These are phyloP conservation scores for Calycina marina DNA, from an alignment of 2,329 filamentous ascomycete species.

Conservation along the genomic window DNA sequence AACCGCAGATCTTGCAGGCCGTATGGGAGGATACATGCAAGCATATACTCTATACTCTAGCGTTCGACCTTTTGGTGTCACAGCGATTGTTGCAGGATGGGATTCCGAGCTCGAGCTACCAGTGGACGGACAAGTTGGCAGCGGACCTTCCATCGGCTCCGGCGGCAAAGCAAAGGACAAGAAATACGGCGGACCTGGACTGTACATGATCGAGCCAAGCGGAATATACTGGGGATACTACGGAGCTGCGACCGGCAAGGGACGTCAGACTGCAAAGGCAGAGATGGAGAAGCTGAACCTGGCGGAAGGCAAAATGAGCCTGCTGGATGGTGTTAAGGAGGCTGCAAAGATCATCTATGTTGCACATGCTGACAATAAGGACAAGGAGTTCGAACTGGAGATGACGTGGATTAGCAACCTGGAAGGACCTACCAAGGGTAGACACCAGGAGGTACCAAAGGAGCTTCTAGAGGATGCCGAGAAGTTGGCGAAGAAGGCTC, in stretches of 20 bases:
- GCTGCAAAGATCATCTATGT: conserved; percentile 95
- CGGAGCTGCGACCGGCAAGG: conserved; percentile 92
- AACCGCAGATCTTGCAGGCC: conserved; percentile 71
- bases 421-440: conserved; percentile 79
- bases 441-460: conserved; percentile 86
- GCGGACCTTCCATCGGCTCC: conserved; percentile 61
- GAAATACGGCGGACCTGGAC: conserved; percentile 73
- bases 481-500: conserved; percentile 75
- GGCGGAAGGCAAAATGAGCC: conserved; percentile 56
- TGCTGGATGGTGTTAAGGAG: conserved; percentile 86
- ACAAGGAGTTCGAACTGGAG: conserved; percentile 98
- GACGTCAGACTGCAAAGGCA: conserved; percentile 89
- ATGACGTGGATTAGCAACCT: conserved; percentile 93
- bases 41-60: conserved; percentile 96
- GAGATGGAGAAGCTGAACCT: conserved; percentile 97
- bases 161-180: conserved; percentile 69
- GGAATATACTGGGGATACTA: conserved; percentile 99
- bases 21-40: conserved; percentile 93
- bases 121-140: conserved; percentile 83
- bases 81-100: conserved; percentile 84
- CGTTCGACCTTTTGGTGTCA: conserved; percentile 92
- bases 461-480: conserved; percentile 84
- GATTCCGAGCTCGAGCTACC: conserved; percentile 75
- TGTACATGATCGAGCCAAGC: conserved; percentile 99
- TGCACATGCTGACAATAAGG: conserved; percentile 97